phyloP scores from a whole-genome alignment of 129 eudicot genomes.

The Solidago caesia region DNA sequence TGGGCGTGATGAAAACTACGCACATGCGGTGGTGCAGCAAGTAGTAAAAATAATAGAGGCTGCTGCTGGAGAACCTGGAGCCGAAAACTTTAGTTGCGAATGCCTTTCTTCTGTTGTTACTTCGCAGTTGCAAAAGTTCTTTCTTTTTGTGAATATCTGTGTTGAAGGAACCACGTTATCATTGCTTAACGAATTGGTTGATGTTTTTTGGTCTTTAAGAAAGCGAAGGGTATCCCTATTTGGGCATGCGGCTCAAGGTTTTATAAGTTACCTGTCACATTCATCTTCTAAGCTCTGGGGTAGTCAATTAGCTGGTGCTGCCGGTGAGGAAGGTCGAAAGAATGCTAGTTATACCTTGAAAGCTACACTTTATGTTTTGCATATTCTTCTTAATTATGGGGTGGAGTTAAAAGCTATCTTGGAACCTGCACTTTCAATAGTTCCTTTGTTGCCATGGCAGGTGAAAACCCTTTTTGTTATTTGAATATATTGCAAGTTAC shows the following conservation, averaged over 20 bases:
- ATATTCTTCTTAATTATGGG: conserved; percentile 90
- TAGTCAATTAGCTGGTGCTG: conserved; percentile 39
- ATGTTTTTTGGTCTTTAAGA: conserved; percentile 93
- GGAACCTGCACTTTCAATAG: conserved; percentile 79
- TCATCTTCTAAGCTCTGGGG: conserved; percentile 59
- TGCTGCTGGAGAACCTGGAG: conserved; percentile 81
- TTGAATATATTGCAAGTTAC: conserved; percentile 9
- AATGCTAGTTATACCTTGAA: conserved; percentile 64
- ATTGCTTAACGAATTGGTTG: conserved; percentile 47
- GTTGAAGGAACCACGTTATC: conserved; percentile 34
- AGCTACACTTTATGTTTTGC: conserved; percentile 78
- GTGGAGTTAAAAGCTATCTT: conserved; percentile 80
- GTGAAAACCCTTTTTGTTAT: conserved; percentile 35
- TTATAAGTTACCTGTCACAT: conserved; percentile 67
- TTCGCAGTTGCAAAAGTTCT: conserved; percentile 71
- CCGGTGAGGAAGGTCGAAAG: conserved; percentile 46
- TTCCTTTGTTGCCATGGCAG: conserved; percentile 98
- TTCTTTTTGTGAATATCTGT: conserved; percentile 40
- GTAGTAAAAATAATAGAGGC: conserved; percentile 68
- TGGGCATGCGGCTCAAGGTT: conserved; percentile 94
- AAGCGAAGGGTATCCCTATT: conserved; percentile 82
- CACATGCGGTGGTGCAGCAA: conserved; percentile 46
- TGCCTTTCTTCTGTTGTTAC: conserved; percentile 60
- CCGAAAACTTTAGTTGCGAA: conserved; percentile 54
- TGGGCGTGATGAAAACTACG: conserved; percentile 35